These are phyloP conservation scores for Heimioporus sp. DNA, from an alignment of 768 basidiomycete genomes.

Conservation along the genomic window DNA sequence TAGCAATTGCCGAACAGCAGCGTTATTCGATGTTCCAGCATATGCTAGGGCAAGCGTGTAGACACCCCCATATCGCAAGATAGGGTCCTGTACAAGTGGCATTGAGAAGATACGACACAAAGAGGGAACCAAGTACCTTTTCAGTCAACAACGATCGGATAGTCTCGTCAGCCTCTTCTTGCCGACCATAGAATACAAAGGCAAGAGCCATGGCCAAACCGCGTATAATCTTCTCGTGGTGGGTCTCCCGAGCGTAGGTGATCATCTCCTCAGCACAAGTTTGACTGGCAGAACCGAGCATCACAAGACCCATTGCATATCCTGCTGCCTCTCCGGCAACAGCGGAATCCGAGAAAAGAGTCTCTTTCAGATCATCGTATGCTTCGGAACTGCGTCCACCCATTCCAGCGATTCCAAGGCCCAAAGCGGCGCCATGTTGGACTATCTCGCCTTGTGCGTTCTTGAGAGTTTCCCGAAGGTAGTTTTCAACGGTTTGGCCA, in stretches of 20 bases:
- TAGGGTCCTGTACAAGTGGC: slow-evolving; percentile 69
- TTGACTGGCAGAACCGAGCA: slow-evolving; percentile 89
- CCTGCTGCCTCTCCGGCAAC: slow-evolving; percentile 95
- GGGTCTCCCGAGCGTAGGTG: slow-evolving; percentile 93
- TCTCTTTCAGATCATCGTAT: slow-evolving; percentile 88
- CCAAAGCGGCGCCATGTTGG: slow-evolving; percentile 95
- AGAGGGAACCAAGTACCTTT: slow-evolving; percentile 55
- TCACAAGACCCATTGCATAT: slow-evolving; percentile 96
- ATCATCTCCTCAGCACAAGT: slow-evolving; percentile 92
- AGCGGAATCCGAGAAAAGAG: slow-evolving; percentile 91
- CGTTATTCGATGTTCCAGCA: slow-evolving; percentile 93
- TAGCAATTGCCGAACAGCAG: slow-evolving; percentile 85
- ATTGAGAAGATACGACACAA: not conserved
- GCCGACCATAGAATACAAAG: slow-evolving; percentile 88
- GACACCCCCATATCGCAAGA: slow-evolving; percentile 95
- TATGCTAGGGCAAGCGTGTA: slow-evolving; percentile 96
- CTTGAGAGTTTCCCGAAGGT: slow-evolving; percentile 78
- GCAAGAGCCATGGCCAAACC: slow-evolving; percentile 91
- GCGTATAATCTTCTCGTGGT: slow-evolving; percentile 99
- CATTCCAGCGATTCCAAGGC: slow-evolving; percentile 95
- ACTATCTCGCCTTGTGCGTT: slow-evolving; percentile 80
- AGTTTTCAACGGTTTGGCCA: slow-evolving; percentile 62
- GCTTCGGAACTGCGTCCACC: slow-evolving; percentile 85
- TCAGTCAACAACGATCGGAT: slow-evolving; percentile 77
- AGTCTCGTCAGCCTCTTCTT: slow-evolving; percentile 88